A percentile compares a stretch with the other conserved stretches of the same genome.
phyloP scores from a whole-genome alignment of 495 filamentous ascomycete genomes.

The Tuber melanosporum region DNA sequence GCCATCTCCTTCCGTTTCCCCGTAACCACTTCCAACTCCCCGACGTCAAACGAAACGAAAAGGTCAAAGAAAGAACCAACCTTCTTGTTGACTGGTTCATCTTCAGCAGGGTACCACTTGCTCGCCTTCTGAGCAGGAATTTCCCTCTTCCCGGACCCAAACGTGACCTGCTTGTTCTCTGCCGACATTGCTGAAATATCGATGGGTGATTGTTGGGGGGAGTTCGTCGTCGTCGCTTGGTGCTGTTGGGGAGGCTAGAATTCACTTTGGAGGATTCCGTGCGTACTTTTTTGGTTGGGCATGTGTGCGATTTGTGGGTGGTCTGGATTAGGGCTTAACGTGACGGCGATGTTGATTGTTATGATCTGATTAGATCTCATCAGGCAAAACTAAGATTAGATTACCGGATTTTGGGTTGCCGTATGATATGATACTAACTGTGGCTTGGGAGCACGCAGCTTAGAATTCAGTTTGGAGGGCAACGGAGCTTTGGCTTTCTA shows the following conservation, averaged over 20 bases:
- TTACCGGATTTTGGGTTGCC: not conserved
- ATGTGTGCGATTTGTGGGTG: not conserved
- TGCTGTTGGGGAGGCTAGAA: slow-evolving; percentile 13
- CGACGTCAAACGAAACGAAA: not conserved
- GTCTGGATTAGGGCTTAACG: not conserved
- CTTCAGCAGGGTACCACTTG: slow-evolving; percentile 99
- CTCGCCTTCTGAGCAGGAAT: slow-evolving; percentile 83
- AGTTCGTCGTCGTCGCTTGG: slow-evolving; percentile 31
- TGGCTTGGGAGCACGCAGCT: not conserved
- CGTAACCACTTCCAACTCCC: not conserved
- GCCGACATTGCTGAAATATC: slow-evolving; percentile 37
- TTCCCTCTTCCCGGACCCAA: slow-evolving; percentile 91
- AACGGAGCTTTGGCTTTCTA: not conserved
- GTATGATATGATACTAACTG: not conserved
- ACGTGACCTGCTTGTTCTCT: slow-evolving; percentile 72
- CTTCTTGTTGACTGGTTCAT: slow-evolving; percentile 84
- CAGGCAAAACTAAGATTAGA: not conserved
- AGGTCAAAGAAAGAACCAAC: slow-evolving; percentile 52
- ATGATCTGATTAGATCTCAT: not conserved
- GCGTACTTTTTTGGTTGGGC: not conserved
- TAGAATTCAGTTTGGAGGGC: not conserved
- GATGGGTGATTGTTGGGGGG: slow-evolving; percentile 20
- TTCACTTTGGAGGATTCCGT: slow-evolving; percentile 4
- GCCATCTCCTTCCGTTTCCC: not conserved
- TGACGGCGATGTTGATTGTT: not conserved